Base-by-base conservation (phyloP, 2,329 filamentous ascomycete species). In the Bipolaris sorokiniana region DNA sequence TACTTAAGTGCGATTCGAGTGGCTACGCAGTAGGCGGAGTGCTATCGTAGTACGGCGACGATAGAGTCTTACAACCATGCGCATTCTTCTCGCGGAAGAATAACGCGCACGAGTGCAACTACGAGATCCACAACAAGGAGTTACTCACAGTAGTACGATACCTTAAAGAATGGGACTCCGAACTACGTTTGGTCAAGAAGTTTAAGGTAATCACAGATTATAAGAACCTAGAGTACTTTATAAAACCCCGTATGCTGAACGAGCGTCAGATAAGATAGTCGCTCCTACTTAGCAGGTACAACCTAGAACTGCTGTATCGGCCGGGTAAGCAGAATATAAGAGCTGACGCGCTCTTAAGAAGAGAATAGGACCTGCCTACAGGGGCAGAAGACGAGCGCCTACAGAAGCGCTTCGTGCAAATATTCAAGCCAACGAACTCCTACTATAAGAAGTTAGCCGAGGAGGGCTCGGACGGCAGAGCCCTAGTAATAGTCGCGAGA, bases 81-180 rank as follows among this genome's bases (percentile, higher is more conserved):
- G 28, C 6, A 6, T 31, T 3, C 11, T 66, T 57, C 26, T 72
- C 56, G 9, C 57, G 51, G 45, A 75, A 72, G 40, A 52, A 69
- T 7, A 56, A n/a, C 7, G 41, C 42, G 6, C 56, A 59, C 1
- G 50, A 76, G 56, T 59, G 48, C 4, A 77, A 76, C 55, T 77
- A 77, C 54, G 38, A 72, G 13, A 76, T 76, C 9, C 64, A 77
- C 47, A 58, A 78, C 48, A 76, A 77, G 50, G 73, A 77, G 63
- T 61, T 79, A 0, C 42, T 78, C 3, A 70, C 72, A 2, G 72
- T 78, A 31, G 51, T 78, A 1, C 18, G 46, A 11, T 36, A 41
- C n/a, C 63, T 76, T 13, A 46, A 72, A 49, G 47, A 69, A 50
- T 76, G 57, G 67, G 22, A 54, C 13, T 10, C 18, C 11, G 9